A percentile compares a stretch with the other conserved stretches of the same genome.
Conservation (phyloP, 768 basidiomycete species). For the Pleurotus platypus region DNA sequence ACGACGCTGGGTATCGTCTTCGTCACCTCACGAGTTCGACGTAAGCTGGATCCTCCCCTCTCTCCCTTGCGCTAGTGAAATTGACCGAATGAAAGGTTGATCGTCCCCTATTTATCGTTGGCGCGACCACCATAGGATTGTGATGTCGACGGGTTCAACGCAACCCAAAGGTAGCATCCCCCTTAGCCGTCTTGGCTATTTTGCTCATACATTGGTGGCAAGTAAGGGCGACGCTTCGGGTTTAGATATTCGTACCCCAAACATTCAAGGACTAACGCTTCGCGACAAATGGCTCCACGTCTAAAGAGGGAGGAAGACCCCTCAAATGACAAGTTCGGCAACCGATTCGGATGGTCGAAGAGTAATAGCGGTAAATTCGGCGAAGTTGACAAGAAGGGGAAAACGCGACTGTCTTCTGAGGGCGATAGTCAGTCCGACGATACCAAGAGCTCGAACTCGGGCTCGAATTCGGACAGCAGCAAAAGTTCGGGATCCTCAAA, state of each 20-base stretch:
- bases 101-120: conserved; percentile 11
- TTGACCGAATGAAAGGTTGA: conserved; percentile 11
- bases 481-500: not conserved
- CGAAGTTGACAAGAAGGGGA: not conserved
- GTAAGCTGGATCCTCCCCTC: conserved; percentile 9
- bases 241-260: not conserved
- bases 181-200: too few relatives aligned
- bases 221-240: not conserved
- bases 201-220: not conserved
- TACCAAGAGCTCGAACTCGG: not conserved
- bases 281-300: not conserved
- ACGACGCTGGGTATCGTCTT: conserved; percentile 9
- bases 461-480: not conserved
- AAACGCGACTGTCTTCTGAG: not conserved
- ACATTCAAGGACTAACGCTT: not conserved
- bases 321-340: not conserved
- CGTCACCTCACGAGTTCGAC: conserved; percentile 12
- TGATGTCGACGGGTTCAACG: not conserved
- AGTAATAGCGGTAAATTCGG: not conserved
- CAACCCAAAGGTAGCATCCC: not conserved
- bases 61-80: not conserved
- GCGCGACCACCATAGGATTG: not conserved
- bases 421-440: too few relatives aligned
- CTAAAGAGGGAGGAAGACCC: too few relatives aligned
- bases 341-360: not conserved